Base-by-base conservation (phyloP, 768 basidiomycete species). In the Lyophyllum atratum region DNA sequence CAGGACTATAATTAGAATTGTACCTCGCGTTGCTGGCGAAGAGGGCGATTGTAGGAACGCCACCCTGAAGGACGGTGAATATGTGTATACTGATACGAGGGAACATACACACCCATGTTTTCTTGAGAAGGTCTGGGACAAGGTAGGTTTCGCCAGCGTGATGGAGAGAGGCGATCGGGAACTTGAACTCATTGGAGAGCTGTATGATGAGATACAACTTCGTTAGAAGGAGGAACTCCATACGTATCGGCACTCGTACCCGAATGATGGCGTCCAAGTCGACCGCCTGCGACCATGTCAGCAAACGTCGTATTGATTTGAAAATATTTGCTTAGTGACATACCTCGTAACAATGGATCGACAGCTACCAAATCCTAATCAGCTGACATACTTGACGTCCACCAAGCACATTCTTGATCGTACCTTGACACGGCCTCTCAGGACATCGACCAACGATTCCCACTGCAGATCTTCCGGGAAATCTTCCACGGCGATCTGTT, bases 81-180 rank as follows among this genome's bases (percentile, higher is more conserved):
- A 19, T 55, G 56, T 9, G 48, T 55, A 52, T 28, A 14, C 53
- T 14, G 3, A 28, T 12, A 4, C 25, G 43, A 31, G 19, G 31
- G 11, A 17, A 50, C 34, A 64, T 19, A 59, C 66, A 45, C 64
- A 85, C 89, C 72, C 83, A 93, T 10, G 85, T 80, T 64, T 80
- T 77, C 70, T 91, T 92, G 54, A 93, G 77, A 1, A 90, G 68
- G 24, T 85, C 83, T 2, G 90, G 87, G n/a, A 92, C 89, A 39
- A 93, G 85, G 61, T 89, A 93, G 0, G 90, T 83, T 62, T 92
- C 89, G 40, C 85, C 85, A 1, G 91, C 90, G 61, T 92, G 90
- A 63, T 92, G 90, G 71, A 91, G 84, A 0, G 87, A 86, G 0
- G 89, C 83, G 34, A 92, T 74, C 0, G 86, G 82, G 72, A 90